Evolutionary conservation across 495 filamentous ascomycete genomes (phyloP).

Genomic region (Polyplosphaeria fusca): DNA sequence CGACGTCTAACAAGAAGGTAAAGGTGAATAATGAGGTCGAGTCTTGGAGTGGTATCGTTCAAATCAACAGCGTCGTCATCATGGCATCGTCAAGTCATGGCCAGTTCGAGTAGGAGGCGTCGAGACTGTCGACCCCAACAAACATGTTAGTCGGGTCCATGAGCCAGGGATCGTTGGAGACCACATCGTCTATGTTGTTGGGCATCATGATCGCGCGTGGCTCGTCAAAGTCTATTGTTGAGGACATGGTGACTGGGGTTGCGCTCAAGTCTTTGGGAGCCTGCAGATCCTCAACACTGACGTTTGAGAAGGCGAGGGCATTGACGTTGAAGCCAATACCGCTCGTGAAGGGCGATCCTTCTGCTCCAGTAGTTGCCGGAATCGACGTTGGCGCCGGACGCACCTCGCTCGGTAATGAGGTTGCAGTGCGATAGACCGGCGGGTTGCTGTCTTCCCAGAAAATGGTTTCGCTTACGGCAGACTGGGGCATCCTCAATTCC

Average conservation of each 20-base stretch:
- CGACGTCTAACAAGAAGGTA: constrained; percentile 7
- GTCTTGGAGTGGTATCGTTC: neutral
- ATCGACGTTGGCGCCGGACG: constrained; percentile 15
- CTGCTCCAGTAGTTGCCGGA: constrained; percentile 2
- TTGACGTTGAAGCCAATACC: neutral
- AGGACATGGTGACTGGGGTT: constrained; percentile 4
- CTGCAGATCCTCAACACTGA: neutral
- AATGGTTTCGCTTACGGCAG: constrained; percentile 15
- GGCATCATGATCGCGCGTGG: constrained; percentile 24
- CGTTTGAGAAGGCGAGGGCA: constrained; percentile 1
- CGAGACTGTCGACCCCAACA: neutral
- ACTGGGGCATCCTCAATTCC: constrained; percentile 16
- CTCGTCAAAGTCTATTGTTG: constrained; percentile 10
- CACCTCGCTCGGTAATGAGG: constrained; percentile 7
- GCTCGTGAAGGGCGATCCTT: constrained; percentile 1
- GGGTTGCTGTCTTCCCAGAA: constrained; percentile 36
- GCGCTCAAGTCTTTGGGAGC: neutral
- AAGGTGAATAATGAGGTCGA: constrained; percentile 1
- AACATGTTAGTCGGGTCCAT: constrained; percentile 6
- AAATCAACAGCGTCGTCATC: constrained; percentile 28
- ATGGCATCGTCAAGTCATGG: constrained; percentile 29
- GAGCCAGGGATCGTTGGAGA: constrained; percentile 26
- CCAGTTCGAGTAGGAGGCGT: constrained; percentile 7
- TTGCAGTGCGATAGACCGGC: constrained; percentile 17
- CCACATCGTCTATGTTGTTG: constrained; percentile 21